Conservation (phyloP, 148 eudicot species). For the Polygonum aviculare region DNA sequence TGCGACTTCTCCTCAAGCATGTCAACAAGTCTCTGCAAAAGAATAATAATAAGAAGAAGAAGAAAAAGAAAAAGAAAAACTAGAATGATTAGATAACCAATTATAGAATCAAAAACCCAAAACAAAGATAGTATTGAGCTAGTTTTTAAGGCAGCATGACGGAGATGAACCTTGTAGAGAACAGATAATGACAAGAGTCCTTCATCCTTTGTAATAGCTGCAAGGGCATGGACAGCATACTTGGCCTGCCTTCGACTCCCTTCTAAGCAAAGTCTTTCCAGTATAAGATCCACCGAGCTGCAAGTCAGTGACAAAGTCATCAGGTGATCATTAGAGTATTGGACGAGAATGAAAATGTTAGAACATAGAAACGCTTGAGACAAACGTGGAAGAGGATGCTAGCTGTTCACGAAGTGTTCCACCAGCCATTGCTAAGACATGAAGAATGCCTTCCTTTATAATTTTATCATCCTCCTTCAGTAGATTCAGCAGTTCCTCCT, state of each 20-base stretch:
- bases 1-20: slow-evolving; percentile 77
- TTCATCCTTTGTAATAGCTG: slow-evolving; percentile 92
- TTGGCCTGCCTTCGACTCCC: slow-evolving; percentile 97
- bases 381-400: slow-evolving; percentile 78
- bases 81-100: background rate
- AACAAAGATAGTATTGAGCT: background rate
- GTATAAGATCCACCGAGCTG: slow-evolving; percentile 88
- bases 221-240: slow-evolving; percentile 96
- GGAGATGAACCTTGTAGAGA: slow-evolving; percentile 64
- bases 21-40: slow-evolving; percentile 85
- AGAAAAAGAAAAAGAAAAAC: background rate
- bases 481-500: slow-evolving; percentile 68
- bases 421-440: slow-evolving; percentile 92
- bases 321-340: background rate
- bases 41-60: too few species aligned
- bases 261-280: slow-evolving; percentile 87
- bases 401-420: slow-evolving; percentile 84
- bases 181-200: slow-evolving; percentile 94
- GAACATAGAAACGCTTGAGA: slow-evolving; percentile 8
- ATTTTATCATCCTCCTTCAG: slow-evolving; percentile 84
- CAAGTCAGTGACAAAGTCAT: slow-evolving; percentile 17
- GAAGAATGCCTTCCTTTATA: slow-evolving; percentile 88
- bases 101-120: background rate
- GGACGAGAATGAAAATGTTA: background rate
- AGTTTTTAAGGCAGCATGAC: background rate